Evolutionary conservation across 148 eudicot species (phyloP).

Genomic region (Persicaria maculosa): DNA sequence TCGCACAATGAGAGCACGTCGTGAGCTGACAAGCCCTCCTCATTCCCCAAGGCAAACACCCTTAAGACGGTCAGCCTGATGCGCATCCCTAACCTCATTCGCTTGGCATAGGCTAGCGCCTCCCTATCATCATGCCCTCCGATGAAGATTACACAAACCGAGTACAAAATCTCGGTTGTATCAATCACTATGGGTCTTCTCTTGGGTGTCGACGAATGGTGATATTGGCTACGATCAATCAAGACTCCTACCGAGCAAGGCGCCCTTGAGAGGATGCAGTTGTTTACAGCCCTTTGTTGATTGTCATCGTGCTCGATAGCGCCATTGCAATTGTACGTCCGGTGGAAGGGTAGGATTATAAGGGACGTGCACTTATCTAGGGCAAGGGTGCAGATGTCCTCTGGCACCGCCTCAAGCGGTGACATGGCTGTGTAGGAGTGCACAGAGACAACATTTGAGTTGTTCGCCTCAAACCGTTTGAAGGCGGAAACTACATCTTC

Average conservation of each 20-base stretch:
- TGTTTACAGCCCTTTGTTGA: constrained; percentile 33
- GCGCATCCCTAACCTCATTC: constrained; percentile 43
- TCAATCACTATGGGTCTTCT: constrained; percentile 5
- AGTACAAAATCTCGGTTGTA: constrained; percentile 28
- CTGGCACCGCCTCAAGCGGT: constrained; percentile 36
- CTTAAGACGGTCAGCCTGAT: constrained; percentile 45
- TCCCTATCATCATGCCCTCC: constrained; percentile 69
- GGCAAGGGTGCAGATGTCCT: constrained; percentile 53
- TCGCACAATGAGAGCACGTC: neutral
- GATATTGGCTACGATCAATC: constrained; percentile 38
- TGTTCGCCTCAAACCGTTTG: constrained; percentile 29
- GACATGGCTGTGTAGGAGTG: constrained; percentile 52
- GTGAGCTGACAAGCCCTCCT: constrained; percentile 1
- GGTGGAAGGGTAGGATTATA: constrained; percentile 61
- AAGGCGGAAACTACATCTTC: constrained; percentile 43
- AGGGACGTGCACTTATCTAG: constrained; percentile 37
- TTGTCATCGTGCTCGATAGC: constrained; percentile 23
- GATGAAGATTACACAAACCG: constrained; percentile 47
- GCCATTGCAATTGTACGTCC: constrained; percentile 52
- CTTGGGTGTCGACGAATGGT: neutral
- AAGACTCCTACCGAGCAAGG: constrained; percentile 65
- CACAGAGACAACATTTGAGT: constrained; percentile 26
- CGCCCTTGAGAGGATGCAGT: constrained; percentile 29
- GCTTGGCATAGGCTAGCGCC: constrained; percentile 51
- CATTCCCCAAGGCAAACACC: constrained; percentile 38